Conservation (phyloP, 1,284 basidiomycete species). For the Cyathus pygmaeus region DNA sequence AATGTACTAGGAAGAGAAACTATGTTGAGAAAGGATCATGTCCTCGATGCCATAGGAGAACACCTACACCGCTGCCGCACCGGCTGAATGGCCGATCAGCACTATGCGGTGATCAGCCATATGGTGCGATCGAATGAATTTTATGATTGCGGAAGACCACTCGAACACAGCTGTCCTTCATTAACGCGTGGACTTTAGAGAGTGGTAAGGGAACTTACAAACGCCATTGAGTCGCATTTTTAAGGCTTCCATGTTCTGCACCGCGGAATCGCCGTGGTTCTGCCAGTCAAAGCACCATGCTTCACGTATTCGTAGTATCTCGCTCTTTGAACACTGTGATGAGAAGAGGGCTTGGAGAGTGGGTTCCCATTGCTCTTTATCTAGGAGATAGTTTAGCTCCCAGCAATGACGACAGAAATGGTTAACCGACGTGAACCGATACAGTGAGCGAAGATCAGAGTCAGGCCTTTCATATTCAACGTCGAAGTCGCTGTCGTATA, state of each 20-base stretch:
- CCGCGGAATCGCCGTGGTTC: slow-evolving; percentile 61
- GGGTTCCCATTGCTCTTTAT: slow-evolving; percentile 65
- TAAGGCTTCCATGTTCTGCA: slow-evolving; percentile 51
- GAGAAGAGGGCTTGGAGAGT: slow-evolving; percentile 51
- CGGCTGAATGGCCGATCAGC: slow-evolving; percentile 56
- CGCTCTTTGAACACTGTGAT: slow-evolving; percentile 29
- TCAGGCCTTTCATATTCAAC: slow-evolving; percentile 21
- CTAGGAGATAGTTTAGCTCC: slow-evolving; percentile 31
- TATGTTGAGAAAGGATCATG: background rate
- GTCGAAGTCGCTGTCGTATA: slow-evolving; percentile 15
- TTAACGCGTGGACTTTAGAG: background rate
- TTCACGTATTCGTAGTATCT: slow-evolving; percentile 50
- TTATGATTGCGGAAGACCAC: slow-evolving; percentile 49
- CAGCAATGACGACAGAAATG: background rate
- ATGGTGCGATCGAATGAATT: slow-evolving; percentile 44
- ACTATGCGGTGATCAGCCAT: slow-evolving; percentile 51
- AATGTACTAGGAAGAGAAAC: slow-evolving; percentile 10
- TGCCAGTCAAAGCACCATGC: slow-evolving; percentile 65
- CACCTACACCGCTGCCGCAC: slow-evolving; percentile 53
- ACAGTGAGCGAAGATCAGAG: slow-evolving; percentile 37
- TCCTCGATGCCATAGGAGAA: background rate
- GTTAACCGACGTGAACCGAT: slow-evolving; percentile 43
- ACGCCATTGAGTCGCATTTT: slow-evolving; percentile 42
- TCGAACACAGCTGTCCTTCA: slow-evolving; percentile 50
- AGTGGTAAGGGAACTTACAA: slow-evolving; percentile 37